Base-by-base conservation (phyloP, 1,139 yeast genomes). In the Geotrichum macrosporum region DNA sequence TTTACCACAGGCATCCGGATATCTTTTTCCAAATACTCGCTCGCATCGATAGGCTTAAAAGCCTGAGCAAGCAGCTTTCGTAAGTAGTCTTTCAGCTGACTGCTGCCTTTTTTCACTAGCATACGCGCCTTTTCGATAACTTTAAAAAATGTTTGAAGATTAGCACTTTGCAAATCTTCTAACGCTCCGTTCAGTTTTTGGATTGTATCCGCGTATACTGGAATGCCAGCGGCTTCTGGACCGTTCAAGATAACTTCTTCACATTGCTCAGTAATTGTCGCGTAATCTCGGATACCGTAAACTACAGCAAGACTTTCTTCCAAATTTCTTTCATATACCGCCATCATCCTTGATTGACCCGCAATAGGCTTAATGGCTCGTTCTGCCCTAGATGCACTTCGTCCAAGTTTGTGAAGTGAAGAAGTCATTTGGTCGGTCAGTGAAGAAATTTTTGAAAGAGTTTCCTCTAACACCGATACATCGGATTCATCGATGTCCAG, bases 391-490 rank as follows among this genome's bases (percentile, higher is more conserved):
- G 73, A 66, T 3, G 94, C 76, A 43, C 78, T 77, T 27, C 64
- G 64, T 2, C 85, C 75, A 39, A 88, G 76, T 41, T 69, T 72
- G 38, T 65, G 67, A 32, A 88, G 67, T 1, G 87, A 78, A 32
- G 69, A 64, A 15, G 78, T 72, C 47, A 88, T 80, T 42, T 75
- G 69, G 3, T 67, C 64, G 22, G 88, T 77, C 33, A 87, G 65
- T 16, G 72, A 74, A 39, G 75, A 75, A 5, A 88, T 77, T 50
- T 77, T 75, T 43, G 73, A 65, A 30, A 88, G 70, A 48, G 84
- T 82, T 59, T 84, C 94, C 49, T 84, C 84, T 35, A 88, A 72
- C 8, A 88, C 88, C 2, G 87, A 81, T 41, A 86, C 81, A 57
- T 87, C 96, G 2, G 94, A 89, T 62, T 84, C 94, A 59, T 85